Evolutionary conservation across 345 rosid genomes (phyloP).

Genomic region (Citrus glauca): DNA sequence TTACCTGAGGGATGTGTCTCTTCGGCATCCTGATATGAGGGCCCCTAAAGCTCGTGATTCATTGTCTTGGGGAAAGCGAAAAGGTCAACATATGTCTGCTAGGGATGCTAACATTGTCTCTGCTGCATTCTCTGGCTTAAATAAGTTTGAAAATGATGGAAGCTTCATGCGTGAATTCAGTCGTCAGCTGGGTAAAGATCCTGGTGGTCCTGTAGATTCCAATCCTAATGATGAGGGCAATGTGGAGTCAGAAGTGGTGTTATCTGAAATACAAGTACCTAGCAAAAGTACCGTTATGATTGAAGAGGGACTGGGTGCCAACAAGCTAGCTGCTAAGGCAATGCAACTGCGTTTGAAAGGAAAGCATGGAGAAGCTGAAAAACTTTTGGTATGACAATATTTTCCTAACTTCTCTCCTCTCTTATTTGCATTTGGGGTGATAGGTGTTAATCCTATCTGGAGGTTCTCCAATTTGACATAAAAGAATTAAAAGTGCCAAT

Average conservation of each 20-base stretch:
- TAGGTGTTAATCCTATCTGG: not conserved
- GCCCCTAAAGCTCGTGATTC: slow-evolving; percentile 65
- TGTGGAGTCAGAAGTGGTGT: slow-evolving; percentile 14
- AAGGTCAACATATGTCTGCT: slow-evolving; percentile 32
- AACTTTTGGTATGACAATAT: slow-evolving; percentile 40
- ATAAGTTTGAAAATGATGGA: slow-evolving; percentile 76
- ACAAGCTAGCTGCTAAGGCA: slow-evolving; percentile 86
- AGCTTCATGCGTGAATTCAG: slow-evolving; percentile 59
- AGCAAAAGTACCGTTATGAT: slow-evolving; percentile 23
- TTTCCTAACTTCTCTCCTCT: not conserved
- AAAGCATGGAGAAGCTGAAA: slow-evolving; percentile 81
- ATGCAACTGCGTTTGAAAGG: slow-evolving; percentile 87
- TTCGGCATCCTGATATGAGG: slow-evolving; percentile 52
- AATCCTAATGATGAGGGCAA: slow-evolving; percentile 23
- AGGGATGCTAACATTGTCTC: slow-evolving; percentile 51
- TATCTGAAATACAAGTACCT: slow-evolving; percentile 18
- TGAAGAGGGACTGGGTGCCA: slow-evolving; percentile 51
- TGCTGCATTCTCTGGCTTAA: slow-evolving; percentile 56
- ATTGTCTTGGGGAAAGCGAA: slow-evolving; percentile 73
- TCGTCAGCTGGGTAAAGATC: slow-evolving; percentile 30
- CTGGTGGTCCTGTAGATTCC: slow-evolving; percentile 24
- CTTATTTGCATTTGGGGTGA: not conserved
- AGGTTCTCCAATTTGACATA: not conserved
- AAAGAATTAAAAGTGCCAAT: not conserved
- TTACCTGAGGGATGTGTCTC: slow-evolving; percentile 62